Conservation (phyloP, 2,329 filamentous ascomycete genomes). For the Aspergillus melleus region DNA sequence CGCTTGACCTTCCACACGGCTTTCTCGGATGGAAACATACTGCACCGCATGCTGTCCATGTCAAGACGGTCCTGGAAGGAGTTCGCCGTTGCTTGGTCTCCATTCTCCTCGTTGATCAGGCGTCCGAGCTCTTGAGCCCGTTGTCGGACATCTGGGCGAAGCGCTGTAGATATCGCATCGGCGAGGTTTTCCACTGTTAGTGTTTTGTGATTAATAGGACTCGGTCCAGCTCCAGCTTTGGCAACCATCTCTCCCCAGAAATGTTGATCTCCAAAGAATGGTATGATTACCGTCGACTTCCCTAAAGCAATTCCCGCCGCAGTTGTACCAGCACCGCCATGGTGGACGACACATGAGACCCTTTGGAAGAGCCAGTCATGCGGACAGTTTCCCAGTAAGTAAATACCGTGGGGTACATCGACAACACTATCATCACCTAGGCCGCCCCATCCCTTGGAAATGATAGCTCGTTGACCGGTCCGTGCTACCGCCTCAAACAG, state of each 20-base stretch:
- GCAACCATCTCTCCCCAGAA: conserved; percentile 77
- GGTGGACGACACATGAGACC: not conserved
- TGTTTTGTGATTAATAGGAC: conserved; percentile 67
- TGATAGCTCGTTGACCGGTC: not conserved
- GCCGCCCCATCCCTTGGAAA: conserved; percentile 1
- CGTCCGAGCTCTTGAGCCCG: not conserved
- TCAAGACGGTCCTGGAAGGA: not conserved
- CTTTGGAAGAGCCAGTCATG: conserved; percentile 2
- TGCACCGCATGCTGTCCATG: not conserved
- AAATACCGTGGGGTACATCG: not conserved
- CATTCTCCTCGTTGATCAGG: not conserved
- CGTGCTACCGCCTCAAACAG: not conserved
- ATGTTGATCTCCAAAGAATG: conserved; percentile 79
- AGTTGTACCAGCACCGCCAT: conserved; percentile 1
- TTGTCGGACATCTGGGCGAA: not conserved
- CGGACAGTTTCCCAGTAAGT: not conserved
- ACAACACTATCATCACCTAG: not conserved
- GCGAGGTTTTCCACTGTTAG: not conserved
- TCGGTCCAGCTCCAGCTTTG: conserved; percentile 66
- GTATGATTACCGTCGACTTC: conserved; percentile 30
- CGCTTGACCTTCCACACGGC: not conserved
- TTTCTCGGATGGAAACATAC: not conserved
- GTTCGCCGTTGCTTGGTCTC: not conserved
- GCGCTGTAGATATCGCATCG: not conserved
- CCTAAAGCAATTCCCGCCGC: not conserved